Percentiles rank a stretch among this genome's conserved stretches.
Evolutionary conservation across 192 early-diverging fungal species (phyloP).

Genomic region (Coemansia umbellata): DNA sequence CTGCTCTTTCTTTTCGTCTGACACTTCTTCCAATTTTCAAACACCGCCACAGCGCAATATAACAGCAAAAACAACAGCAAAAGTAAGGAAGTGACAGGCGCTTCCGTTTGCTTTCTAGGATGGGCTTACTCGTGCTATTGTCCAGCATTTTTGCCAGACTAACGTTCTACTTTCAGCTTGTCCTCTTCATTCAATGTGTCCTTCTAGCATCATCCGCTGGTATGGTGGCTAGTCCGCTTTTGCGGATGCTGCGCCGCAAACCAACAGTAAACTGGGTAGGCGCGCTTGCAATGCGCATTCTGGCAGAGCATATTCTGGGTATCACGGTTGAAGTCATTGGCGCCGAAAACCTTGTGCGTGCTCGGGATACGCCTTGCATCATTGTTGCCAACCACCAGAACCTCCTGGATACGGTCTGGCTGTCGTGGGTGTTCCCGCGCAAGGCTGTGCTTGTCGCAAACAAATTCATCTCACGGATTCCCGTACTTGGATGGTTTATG

Average conservation of each 20-base stretch:
- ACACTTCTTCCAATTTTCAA: neutral
- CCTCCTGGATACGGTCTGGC: constrained; percentile 67
- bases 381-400: constrained; percentile 86
- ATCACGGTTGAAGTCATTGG: constrained; percentile 60
- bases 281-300: constrained; percentile 51
- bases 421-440: constrained; percentile 65
- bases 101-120: constrained; percentile 1
- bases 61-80: neutral
- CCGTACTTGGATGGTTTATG: constrained; percentile 77
- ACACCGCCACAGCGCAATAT: neutral
- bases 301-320: constrained; percentile 56
- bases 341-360: constrained; percentile 52
- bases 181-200: constrained; percentile 35
- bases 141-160: constrained; percentile 13
- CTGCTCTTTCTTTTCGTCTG: neutral
- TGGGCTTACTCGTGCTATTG: constrained; percentile 13
- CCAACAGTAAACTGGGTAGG: constrained; percentile 58
- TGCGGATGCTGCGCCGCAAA: constrained; percentile 23
- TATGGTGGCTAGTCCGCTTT: constrained; percentile 22
- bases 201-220: constrained; percentile 28
- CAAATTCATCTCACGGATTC: constrained; percentile 63
- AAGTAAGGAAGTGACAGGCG: no score
- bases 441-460: constrained; percentile 68
- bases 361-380: constrained; percentile 57
- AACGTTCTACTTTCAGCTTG: constrained; percentile 33